phyloP scores from a whole-genome alignment of 106 monocot species.

The Dioscorea zingiberensis region DNA sequence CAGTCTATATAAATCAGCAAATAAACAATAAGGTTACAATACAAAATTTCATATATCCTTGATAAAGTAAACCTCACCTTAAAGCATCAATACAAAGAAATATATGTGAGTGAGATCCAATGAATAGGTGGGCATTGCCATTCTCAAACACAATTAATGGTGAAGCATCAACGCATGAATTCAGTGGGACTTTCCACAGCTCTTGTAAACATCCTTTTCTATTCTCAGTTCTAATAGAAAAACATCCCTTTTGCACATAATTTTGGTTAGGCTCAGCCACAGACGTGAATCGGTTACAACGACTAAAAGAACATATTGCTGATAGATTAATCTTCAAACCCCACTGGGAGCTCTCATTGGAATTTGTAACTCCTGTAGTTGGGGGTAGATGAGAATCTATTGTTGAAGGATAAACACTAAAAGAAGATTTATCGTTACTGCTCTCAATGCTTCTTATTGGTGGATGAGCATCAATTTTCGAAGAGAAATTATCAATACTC shows the following conservation, averaged over 20 bases:
- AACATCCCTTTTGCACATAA: slow-evolving; percentile 3
- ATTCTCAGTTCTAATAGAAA: slow-evolving; percentile 22
- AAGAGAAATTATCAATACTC: slow-evolving; percentile 3
- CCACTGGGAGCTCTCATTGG: slow-evolving; percentile 17
- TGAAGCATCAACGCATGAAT: slow-evolving; percentile 94
- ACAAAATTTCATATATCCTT: no score
- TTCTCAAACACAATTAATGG: slow-evolving; percentile 64
- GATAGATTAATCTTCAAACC: slow-evolving; percentile 16
- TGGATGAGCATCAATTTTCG: slow-evolving; percentile 1
- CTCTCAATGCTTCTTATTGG: neutral
- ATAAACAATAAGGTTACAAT: no score
- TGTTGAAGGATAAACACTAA: neutral
- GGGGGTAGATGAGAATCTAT: neutral
- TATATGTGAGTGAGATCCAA: slow-evolving; percentile 84
- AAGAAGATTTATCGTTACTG: neutral
- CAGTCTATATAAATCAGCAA: no score
- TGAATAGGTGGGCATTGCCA: slow-evolving; percentile 46
- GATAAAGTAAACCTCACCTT: slow-evolving; percentile 28
- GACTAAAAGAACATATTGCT: slow-evolving; percentile 40
- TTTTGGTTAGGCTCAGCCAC: slow-evolving; percentile 5
- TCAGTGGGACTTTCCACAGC: slow-evolving; percentile 68
- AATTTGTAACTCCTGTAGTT: slow-evolving; percentile 7
- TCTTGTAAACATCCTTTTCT: slow-evolving; percentile 37
- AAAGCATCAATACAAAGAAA: slow-evolving; percentile 69
- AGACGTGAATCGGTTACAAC: slow-evolving; percentile 42